Evolutionary conservation across 2,329 filamentous ascomycete species (phyloP).

Genomic region (Chrysoporthe deuterocubensis): DNA sequence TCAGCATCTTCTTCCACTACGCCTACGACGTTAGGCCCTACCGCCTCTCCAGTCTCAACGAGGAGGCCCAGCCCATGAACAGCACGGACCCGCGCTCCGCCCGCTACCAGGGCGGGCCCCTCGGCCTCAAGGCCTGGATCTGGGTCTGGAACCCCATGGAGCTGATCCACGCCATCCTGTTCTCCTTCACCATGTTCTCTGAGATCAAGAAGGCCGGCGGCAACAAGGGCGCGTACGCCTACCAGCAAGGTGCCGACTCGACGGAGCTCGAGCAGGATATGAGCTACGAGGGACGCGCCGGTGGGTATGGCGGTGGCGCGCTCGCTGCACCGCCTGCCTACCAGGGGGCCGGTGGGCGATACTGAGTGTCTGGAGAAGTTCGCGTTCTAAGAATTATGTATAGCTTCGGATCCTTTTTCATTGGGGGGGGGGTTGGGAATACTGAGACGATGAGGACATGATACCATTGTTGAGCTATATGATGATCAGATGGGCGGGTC

Average conservation of each 20-base stretch:
- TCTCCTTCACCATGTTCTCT: conserved; percentile 16
- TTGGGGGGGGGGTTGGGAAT: too few relatives aligned
- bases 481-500: neutral
- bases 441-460: neutral
- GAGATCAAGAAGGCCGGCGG: neutral
- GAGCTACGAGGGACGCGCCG: neutral
- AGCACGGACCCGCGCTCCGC: conserved; percentile 20
- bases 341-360: too few relatives aligned
- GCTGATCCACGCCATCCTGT: conserved; percentile 21
- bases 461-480: neutral
- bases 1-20: conserved; percentile 32
- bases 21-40: conserved; percentile 34
- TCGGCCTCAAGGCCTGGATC: conserved; percentile 28
- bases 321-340: neutral
- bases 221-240: neutral
- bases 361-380: too few relatives aligned
- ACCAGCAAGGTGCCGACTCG: neutral
- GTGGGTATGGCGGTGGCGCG: neutral
- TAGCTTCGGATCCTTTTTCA: neutral
- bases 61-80: conserved; percentile 19
- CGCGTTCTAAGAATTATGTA: neutral
- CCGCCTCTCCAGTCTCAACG: conserved; percentile 22
- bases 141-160: conserved; percentile 28
- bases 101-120: conserved; percentile 31
- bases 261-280: neutral